Evolutionary conservation across 164 flowering plant genomes (phyloP), one percentile per base, ranked within the genome.

Genomic region (Brasenia schreberi): DNA sequence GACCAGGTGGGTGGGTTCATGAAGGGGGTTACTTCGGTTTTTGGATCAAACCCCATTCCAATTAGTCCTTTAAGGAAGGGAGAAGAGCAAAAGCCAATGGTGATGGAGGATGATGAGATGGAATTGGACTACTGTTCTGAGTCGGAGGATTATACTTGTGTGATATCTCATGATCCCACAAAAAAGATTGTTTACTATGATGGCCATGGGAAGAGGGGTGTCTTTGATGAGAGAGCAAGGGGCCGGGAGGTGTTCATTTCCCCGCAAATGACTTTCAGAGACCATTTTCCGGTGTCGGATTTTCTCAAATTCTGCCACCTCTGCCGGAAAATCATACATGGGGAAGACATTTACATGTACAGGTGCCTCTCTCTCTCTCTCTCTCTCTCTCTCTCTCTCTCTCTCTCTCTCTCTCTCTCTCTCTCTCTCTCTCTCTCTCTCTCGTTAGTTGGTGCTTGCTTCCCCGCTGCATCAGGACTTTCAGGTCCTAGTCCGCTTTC

Each of bases 341-440:
- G 88, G 64, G 78, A 75, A 70, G 96, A 88, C 71, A 86, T 88
- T 39, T 88, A 80, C 81, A 88, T 88, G 86, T 88, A 88, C 76
- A 85, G 92, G 96, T 88, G 81, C 19, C 33, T 33, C 18, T 33
- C 2, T 9, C 56, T 49, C 56, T 49, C 56, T 49, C 56, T 49
- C 56, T 49, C 56, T 45, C 53, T 45, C 53, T 45, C 53, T 45
- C 53, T 45, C 27, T 23, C 27, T 23, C 27, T 23, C 27, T 23
- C 27, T 23, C 27, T 23, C 27, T 23, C 27, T 23, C 27, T 23
- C 27, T 23, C 27, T 23, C 27, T 23, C 27, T 23, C 27, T 23
- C 27, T 23, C 27, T 23, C 27, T 23, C 27, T 23, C 27, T 23
- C 27, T 23, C 27, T 23, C 27, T 23, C 27, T 23, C 27, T 23